A percentile compares a stretch with the other conserved stretches of the same genome.
These are phyloP conservation scores for Tritrichomonas musculus DNA, from an alignment of 208 protist genomes.

Conservation along the genomic window DNA sequence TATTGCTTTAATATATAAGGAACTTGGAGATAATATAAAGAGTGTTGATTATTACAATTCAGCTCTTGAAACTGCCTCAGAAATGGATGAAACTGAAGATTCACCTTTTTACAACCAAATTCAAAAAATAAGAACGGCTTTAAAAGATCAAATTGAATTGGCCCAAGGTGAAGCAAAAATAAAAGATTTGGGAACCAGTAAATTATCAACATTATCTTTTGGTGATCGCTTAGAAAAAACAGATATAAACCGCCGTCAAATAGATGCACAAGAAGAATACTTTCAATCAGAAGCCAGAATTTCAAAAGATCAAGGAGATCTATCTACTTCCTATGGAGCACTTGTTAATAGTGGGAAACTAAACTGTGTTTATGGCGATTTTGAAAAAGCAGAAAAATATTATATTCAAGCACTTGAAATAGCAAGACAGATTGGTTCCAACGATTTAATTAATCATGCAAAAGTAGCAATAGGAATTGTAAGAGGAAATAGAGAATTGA, in stretches of 20 bases:
- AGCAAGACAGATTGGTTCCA: neutral
- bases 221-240: neutral
- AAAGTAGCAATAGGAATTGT: conserved; percentile 24
- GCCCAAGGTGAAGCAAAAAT: neutral
- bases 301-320: neutral
- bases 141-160: neutral
- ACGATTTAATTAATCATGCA: neutral
- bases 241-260: neutral
- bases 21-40: neutral
- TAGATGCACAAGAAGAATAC: neutral
- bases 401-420: neutral
- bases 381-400: neutral
- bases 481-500: neutral
- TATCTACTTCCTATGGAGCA: neutral
- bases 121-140: neutral
- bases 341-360: neutral
- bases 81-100: neutral
- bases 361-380: neutral
- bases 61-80: neutral
- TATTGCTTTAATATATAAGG: neutral
- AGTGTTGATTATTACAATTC: neutral
- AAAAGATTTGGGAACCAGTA: neutral
- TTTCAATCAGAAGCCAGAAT: neutral
- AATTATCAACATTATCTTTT: neutral
- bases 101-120: conserved; percentile 6